Evolutionary conservation across 495 filamentous ascomycete genomes (phyloP), one percentile per base, ranked within the genome.

Genomic region (Penicillium salamii): DNA sequence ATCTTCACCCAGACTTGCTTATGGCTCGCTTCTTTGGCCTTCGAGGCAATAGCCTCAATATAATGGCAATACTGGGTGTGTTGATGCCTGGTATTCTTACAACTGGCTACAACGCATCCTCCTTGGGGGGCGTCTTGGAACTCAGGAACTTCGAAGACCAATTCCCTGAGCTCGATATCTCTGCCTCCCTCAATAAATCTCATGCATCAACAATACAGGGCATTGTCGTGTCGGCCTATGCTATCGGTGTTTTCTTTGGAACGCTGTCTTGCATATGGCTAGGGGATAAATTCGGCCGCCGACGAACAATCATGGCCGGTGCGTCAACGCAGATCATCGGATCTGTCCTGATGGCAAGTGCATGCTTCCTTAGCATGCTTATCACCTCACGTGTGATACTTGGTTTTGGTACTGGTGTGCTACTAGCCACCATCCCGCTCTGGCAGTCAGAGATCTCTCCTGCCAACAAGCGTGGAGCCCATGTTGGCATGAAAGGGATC

Each of bases 401-500:
- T 44, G 65, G 80, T 3, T 63, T 85, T 18, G 84, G 83, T 1
- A 84, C 83, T 42, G 84, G 82, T 18, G 68, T 78, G 29, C 76
- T 85, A 33, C 77, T 78, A 0, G 74, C 80, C 14, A 82, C 80
- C 1, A 78, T 78, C n/a, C 84, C 84, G 18, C 72, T 82, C 3
- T 87, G 81, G 82, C 78, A 84, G 55, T 76, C 78, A 6, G 81
- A 87, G 49, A 82, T 78, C 2, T 79, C 79, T 0, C 77, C 79
- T 42, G 76, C 77, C 7, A 66, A 69, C 14, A 77, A 74, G 66
- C 74, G 82, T 53, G 84, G 84, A 39, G 73, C 78, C 42, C 68
- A 83, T 26, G 76, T 84, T 39, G 70, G 80, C 40, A 72, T 81
- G 26, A 79, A 84, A 52, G 75, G 82, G 49, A 73, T 82, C 9